Conservation (phyloP, 1,284 basidiomycete genomes). For the Ceratobasidium papillatum region DNA sequence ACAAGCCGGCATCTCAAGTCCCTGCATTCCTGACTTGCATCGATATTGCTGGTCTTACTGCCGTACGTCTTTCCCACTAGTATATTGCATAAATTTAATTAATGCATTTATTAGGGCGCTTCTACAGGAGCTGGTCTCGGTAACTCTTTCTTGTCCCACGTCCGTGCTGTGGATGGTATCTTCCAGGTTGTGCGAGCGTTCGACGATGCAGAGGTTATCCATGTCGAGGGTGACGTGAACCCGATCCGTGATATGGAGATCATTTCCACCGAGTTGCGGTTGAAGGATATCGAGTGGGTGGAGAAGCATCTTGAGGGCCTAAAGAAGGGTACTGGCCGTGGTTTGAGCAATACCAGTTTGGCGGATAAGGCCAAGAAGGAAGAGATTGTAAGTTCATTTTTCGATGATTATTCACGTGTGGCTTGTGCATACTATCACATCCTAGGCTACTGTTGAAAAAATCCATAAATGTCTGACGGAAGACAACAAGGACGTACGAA, state of each 20-base stretch:
- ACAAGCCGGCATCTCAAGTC: slow-evolving; percentile 89
- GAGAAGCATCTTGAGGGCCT: slow-evolving; percentile 88
- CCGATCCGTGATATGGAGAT: slow-evolving; percentile 98
- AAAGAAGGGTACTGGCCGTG: slow-evolving; percentile 75
- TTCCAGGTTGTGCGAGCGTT: slow-evolving; percentile 99
- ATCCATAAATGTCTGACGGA: slow-evolving; percentile 81
- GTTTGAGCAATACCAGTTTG: slow-evolving; percentile 80
- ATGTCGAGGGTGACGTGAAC: slow-evolving; percentile 98
- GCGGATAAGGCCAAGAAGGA: slow-evolving; percentile 98
- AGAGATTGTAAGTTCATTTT: slow-evolving; percentile 75
- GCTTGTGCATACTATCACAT: slow-evolving; percentile 43
- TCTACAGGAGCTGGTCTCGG: slow-evolving; percentile 98
- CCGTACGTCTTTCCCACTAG: slow-evolving; percentile 60
- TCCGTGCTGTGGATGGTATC: slow-evolving; percentile 98
- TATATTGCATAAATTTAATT: slow-evolving; percentile 13
- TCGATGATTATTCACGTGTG: slow-evolving; percentile 10
- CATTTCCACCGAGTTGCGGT: slow-evolving; percentile 89
- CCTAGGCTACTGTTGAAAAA: slow-evolving; percentile 88
- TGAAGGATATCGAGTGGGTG: slow-evolving; percentile 99
- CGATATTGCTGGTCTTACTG: slow-evolving; percentile 98
- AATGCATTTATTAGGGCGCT: slow-evolving; percentile 70
- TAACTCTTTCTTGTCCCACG: slow-evolving; percentile 97
- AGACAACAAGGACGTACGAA: slow-evolving; percentile 92
- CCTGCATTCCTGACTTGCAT: slow-evolving; percentile 98
- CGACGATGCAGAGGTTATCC: slow-evolving; percentile 98